A percentile compares a stretch with the other conserved stretches of the same genome.
phyloP scores from a whole-genome alignment of 345 rosid species.

The Anacardium occidentale region DNA sequence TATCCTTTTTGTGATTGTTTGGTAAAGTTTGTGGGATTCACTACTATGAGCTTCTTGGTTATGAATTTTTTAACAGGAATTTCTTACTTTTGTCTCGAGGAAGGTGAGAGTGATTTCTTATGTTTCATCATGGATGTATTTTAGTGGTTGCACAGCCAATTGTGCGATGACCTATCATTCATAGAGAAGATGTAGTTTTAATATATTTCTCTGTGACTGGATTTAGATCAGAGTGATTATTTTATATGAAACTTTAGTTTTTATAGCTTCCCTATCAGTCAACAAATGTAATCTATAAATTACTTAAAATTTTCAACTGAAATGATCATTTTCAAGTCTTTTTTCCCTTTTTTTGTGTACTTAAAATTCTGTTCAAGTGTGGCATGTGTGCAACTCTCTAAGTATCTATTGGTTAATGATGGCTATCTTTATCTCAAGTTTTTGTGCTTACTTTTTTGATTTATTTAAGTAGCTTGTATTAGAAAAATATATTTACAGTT shows the following conservation, averaged over 20 bases:
- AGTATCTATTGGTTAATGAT: background rate
- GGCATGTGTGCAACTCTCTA: background rate
- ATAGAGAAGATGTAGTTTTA: background rate
- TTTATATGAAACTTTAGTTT: slow-evolving; percentile 1
- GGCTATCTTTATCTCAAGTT: slow-evolving; percentile 5
- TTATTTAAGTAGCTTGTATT: slow-evolving; percentile 11
- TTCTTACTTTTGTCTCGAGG: background rate
- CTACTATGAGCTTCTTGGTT: background rate
- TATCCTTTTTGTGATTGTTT: background rate
- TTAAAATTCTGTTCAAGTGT: background rate
- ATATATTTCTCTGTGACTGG: background rate
- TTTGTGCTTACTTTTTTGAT: background rate
- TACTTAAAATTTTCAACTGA: background rate
- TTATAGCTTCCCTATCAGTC: background rate
- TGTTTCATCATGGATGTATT: background rate
- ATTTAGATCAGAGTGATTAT: background rate
- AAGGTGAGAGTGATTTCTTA: background rate
- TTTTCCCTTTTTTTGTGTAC: background rate
- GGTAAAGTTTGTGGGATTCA: background rate
- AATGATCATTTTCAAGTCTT: background rate
- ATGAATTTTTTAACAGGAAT: background rate
- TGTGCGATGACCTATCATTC: background rate
- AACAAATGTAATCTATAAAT: background rate
- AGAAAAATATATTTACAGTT: background rate
- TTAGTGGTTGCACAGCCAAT: slow-evolving; percentile 1